Percentiles rank a stretch among this genome's conserved stretches.
Evolutionary conservation across 805 yeast species (phyloP).

Genomic region (Brettanomyces sp.): DNA sequence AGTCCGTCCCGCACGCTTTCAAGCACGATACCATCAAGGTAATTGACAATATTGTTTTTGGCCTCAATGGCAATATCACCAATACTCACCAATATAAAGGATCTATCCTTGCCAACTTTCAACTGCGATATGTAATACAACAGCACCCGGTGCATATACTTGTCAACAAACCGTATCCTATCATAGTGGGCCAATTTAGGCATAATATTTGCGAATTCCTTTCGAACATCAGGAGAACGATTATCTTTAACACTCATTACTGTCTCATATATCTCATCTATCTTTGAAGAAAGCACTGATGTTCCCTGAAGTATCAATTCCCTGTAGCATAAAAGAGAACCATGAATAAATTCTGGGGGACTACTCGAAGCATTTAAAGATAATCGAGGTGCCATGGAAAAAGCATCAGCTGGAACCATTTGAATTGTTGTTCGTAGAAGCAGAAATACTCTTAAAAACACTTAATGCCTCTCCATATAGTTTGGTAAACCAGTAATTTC

Average conservation of each 20-base stretch:
- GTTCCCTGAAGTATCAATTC: constrained; percentile 71
- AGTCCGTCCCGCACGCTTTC: constrained; percentile 78
- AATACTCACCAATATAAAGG: constrained; percentile 67
- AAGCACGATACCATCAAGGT: constrained; percentile 80
- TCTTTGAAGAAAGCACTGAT: constrained; percentile 58
- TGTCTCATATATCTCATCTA: constrained; percentile 69
- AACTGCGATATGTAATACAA: constrained; percentile 70
- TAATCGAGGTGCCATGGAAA: neutral
- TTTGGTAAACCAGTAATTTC: constrained; percentile 67
- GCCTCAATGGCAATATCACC: constrained; percentile 80
- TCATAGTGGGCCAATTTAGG: constrained; percentile 79
- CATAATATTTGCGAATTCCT: constrained; percentile 74
- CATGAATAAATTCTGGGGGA: constrained; percentile 72
- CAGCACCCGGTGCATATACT: constrained; percentile 72
- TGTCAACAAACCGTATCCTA: constrained; percentile 64
- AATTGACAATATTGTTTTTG: constrained; percentile 76
- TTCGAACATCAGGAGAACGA: constrained; percentile 64
- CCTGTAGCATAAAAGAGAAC: constrained; percentile 71
- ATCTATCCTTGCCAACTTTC: constrained; percentile 61
- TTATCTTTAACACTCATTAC: constrained; percentile 69
- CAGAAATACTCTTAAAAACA: constrained; percentile 16
- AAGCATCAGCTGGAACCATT: too few species aligned
- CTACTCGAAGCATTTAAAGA: constrained; percentile 8
- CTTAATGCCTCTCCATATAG: constrained; percentile 31
- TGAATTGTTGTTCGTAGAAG: neutral